Base-by-base conservation (phyloP, 129 eudicot genomes). In the Deinandra increscens region DNA sequence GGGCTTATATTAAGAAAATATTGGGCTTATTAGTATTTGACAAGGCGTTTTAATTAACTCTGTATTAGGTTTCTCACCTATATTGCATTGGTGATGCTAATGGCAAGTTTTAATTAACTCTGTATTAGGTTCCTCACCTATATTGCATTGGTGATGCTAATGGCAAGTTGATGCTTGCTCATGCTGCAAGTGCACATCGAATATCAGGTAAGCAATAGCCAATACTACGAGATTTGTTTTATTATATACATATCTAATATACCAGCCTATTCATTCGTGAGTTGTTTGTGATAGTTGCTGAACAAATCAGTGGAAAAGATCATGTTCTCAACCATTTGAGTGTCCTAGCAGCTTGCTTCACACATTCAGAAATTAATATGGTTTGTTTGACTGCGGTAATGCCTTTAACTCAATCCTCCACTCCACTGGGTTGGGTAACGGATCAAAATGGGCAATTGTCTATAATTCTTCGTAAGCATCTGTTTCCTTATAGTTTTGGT, bases 171-270 rank as follows among this genome's bases (percentile, higher is more conserved):
- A 93, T 93, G 99, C 89, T 93, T 83, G 97, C 99, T 70, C 99
- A 93, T 74, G 99, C 99, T 19, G 97, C 97, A 72, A 93, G 99
- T 82, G 99, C 99, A 34, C 99, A 93, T 44, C 97, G 99, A 85
- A 93, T 93, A 39, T 93, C 99, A 67, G 99, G 99, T 84, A 74
- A 42, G 4, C 44, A 37, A n/a, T 55, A 51, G 31, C 58, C n/a
- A n/a, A n/a, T n/a, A n/a, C n/a, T n/a, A n/a, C n/a, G n/a, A 43
- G 53, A 29, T 38, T 37, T 78, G 9, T 37, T 60, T 65, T 53
- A 3, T 38, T 19, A 5, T 37, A 15, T 19, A 60, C 33, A 18
- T 66, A n/a, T 60, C 37, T 31, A n/a, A 26, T 68, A 44, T 60
- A 46, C 14, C 19, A 22, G 68, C 19, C 20, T 2, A 7, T 37